Percentiles rank a stretch among this genome's conserved stretches.
Evolutionary conservation across 306 rosid genomes (phyloP).

Genomic region (Abrus precatorius): DNA sequence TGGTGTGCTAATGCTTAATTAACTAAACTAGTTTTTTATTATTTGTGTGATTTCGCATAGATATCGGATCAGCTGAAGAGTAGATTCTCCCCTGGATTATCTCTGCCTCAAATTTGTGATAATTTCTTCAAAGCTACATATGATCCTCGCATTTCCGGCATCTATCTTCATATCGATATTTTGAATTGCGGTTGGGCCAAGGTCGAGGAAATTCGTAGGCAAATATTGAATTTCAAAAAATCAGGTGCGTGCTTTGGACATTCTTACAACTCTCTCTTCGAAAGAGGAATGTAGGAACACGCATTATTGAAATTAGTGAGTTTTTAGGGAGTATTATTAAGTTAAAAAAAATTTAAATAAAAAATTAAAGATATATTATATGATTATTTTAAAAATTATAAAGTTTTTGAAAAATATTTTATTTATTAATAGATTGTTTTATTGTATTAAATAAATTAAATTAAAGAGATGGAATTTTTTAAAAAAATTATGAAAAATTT

Average conservation of each 20-base stretch:
- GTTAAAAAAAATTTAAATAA: too few relatives aligned
- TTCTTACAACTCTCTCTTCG: not conserved
- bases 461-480: too few relatives aligned
- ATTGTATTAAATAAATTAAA: too few relatives aligned
- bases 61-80: slow-evolving; percentile 83
- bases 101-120: slow-evolving; percentile 90
- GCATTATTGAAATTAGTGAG: not conserved
- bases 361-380: too few relatives aligned
- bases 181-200: slow-evolving; percentile 98
- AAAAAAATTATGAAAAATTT: too few relatives aligned
- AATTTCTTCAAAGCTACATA: slow-evolving; percentile 87
- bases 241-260: slow-evolving; percentile 60
- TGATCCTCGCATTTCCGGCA: slow-evolving; percentile 89
- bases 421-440: too few relatives aligned
- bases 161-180: slow-evolving; percentile 79
- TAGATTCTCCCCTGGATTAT: slow-evolving; percentile 74
- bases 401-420: too few relatives aligned
- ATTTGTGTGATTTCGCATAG: slow-evolving; percentile 44
- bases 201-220: slow-evolving; percentile 94
- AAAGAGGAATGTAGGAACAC: not conserved
- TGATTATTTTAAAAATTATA: too few relatives aligned
- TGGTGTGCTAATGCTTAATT: too few relatives aligned
- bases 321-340: too few relatives aligned
- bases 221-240: slow-evolving; percentile 77
- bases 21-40: not conserved